Conservation (phyloP, 768 basidiomycete species). For the Sporobolomyces pararoseus region DNA sequence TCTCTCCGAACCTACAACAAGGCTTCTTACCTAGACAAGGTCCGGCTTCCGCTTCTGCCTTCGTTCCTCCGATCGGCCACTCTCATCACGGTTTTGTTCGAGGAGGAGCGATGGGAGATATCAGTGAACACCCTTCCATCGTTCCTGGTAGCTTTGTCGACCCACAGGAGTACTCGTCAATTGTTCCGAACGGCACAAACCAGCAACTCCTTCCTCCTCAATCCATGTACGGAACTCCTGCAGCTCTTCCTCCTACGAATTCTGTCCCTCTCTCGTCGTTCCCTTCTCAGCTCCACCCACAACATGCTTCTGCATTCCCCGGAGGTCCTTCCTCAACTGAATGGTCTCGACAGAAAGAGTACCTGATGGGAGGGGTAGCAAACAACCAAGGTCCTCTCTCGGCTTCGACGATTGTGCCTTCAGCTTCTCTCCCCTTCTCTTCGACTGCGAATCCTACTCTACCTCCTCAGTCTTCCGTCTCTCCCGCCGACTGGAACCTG, state of each 20-base stretch:
- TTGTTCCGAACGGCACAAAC: not conserved
- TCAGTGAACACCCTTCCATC: slow-evolving; percentile 27
- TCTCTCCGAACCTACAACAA: slow-evolving; percentile 1
- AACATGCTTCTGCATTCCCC: slow-evolving; percentile 33
- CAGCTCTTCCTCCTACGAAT: not conserved
- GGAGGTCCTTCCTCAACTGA: slow-evolving; percentile 17
- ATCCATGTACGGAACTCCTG: not conserved
- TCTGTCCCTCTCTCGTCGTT: not conserved
- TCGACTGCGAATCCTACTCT: not conserved
- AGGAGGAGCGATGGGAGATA: slow-evolving; percentile 15
- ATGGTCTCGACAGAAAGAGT: slow-evolving; percentile 38
- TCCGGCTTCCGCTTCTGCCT: slow-evolving; percentile 57
- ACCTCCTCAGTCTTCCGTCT: not conserved
- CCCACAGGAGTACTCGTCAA: not conserved
- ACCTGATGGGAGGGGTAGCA: slow-evolving; percentile 19
- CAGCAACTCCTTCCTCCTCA: not conserved
- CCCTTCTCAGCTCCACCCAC: not conserved
- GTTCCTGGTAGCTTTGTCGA: not conserved
- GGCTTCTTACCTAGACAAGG: slow-evolving; percentile 43
- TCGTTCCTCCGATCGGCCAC: slow-evolving; percentile 54
- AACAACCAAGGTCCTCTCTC: slow-evolving; percentile 21
- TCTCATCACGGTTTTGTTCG: slow-evolving; percentile 36
- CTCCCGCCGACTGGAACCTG: slow-evolving; percentile 9
- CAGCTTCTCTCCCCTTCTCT: not conserved
- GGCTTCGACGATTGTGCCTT: slow-evolving; percentile 2